These are phyloP conservation scores for Suillus tomentosus DNA, from an alignment of 768 basidiomycete species.

Conservation along the genomic window DNA sequence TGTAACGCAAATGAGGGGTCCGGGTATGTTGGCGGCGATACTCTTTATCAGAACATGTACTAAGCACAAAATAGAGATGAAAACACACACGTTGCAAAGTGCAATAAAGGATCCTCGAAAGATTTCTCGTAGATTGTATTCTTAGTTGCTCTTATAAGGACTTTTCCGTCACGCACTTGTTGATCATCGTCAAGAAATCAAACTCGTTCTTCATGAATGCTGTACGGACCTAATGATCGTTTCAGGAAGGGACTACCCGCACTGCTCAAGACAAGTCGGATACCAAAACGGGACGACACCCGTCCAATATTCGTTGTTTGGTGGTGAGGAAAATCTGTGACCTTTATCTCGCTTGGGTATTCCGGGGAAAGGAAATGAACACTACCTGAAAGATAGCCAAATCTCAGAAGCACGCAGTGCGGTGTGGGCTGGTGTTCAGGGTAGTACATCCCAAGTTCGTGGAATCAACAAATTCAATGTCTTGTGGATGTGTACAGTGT, in stretches of 20 bases:
- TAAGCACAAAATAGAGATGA: background rate
- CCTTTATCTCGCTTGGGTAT: background rate
- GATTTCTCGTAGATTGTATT: background rate
- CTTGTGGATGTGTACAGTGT: too few relatives aligned
- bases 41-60: background rate
- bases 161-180: background rate
- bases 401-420: too few relatives aligned
- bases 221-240: background rate
- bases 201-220: background rate
- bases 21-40: background rate
- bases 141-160: background rate
- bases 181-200: background rate
- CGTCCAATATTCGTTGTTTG: background rate
- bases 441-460: too few relatives aligned
- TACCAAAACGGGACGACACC: background rate
- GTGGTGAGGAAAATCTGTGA: background rate
- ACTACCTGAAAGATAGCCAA: too few relatives aligned
- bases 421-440: too few relatives aligned
- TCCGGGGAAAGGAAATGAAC: background rate
- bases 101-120: too few relatives aligned
- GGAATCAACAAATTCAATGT: too few relatives aligned
- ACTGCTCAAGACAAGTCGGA: background rate
- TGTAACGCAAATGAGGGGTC: too few relatives aligned
- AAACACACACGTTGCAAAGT: background rate
- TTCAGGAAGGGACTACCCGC: background rate